Percentiles rank a stretch among this genome's conserved stretches.
Conservation (phyloP, 148 eudicot species). For the Polygonum maritimum region DNA sequence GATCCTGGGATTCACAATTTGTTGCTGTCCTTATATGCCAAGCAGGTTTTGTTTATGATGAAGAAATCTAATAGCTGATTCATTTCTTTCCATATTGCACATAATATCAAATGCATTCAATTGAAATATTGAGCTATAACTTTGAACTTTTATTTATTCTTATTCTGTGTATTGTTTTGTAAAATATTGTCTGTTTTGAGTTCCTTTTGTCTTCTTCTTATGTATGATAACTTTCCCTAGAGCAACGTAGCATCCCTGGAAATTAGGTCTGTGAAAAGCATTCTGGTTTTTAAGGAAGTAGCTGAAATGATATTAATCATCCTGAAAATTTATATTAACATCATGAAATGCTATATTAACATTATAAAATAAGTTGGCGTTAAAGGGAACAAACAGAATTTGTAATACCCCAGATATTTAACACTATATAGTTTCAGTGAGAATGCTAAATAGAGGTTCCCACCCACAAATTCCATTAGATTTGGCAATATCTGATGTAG, state of each 20-base stretch:
- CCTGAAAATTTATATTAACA: not conserved
- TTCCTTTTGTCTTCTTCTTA: not conserved
- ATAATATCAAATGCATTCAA: not conserved
- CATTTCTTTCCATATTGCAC: not conserved
- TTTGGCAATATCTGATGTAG: not conserved
- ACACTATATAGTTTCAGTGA: not conserved
- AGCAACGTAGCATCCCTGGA: not conserved
- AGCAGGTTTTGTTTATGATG: constrained; percentile 49
- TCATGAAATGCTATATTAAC: not conserved
- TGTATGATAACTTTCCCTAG: not conserved
- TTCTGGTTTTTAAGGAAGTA: not conserved
- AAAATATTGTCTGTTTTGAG: not conserved
- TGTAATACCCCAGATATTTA: not conserved
- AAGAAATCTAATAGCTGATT: not conserved
- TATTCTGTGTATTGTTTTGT: not conserved
- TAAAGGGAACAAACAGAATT: not conserved
- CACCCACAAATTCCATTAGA: not conserved
- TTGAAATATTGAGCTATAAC: not conserved
- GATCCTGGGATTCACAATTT: constrained; percentile 98
- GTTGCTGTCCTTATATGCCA: constrained; percentile 87
- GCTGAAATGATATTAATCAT: not conserved
- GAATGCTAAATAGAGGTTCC: not conserved
- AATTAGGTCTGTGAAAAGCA: not conserved
- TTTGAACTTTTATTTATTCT: not conserved
- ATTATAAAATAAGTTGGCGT: not conserved